Percentiles rank a stretch among this genome's conserved stretches.
These are phyloP conservation scores for Phlebopus sp. DNA, from an alignment of 1,284 basidiomycete species.

Conservation along the genomic window DNA sequence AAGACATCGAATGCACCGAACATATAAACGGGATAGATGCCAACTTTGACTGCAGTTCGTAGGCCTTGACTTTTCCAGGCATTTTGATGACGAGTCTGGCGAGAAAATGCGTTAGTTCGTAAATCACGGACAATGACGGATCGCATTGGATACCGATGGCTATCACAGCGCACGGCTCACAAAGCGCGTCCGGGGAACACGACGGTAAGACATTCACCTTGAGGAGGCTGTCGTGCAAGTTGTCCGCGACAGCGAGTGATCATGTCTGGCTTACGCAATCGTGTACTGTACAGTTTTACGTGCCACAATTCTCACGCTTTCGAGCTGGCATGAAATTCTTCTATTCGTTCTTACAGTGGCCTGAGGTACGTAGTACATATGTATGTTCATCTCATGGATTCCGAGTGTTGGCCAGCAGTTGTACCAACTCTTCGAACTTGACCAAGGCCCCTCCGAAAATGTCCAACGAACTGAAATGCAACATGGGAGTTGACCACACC, in stretches of 20 bases:
- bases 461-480: conserved; percentile 61
- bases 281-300: conserved; percentile 36
- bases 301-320: conserved; percentile 35
- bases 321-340: not conserved
- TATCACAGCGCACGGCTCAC: not conserved
- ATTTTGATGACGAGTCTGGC: conserved; percentile 47
- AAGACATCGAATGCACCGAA: conserved; percentile 5
- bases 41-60: conserved; percentile 98
- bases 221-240: conserved; percentile 18
- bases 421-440: conserved; percentile 67
- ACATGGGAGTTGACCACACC: not conserved
- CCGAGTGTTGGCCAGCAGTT: conserved; percentile 4
- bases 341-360: no score
- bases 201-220: conserved; percentile 23
- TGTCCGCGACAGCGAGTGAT: conserved; percentile 12
- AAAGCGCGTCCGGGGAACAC: not conserved
- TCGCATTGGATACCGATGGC: not conserved
- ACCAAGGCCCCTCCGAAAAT: conserved; percentile 82
- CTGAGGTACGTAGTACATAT: no score
- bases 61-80: conserved; percentile 92
- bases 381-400: not conserved
- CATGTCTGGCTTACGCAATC: conserved; percentile 26
- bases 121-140: conserved; percentile 1
- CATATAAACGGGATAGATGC: conserved; percentile 26
- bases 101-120: not conserved